Percentiles rank a stretch among this genome's conserved stretches.
Conservation (phyloP, 2,329 filamentous ascomycete species). For the Diaporthe ilicicola region DNA sequence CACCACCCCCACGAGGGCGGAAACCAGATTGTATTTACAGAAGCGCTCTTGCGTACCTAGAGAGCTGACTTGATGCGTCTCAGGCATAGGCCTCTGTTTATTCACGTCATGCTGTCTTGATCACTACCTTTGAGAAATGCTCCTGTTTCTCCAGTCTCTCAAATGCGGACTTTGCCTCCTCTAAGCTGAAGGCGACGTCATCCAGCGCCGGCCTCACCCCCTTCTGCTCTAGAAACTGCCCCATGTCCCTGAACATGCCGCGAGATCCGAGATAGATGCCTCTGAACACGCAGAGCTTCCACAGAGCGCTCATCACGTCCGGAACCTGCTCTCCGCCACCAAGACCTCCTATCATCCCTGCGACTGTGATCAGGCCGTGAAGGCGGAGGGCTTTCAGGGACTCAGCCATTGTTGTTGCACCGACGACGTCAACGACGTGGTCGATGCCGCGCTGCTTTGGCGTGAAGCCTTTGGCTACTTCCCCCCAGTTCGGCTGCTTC, state of each 20-base stretch:
- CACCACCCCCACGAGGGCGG: too few species aligned
- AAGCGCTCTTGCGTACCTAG: too few species aligned
- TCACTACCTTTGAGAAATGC: conserved; percentile 48
- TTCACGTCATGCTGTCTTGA: conserved; percentile 38
- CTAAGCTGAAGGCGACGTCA: conserved; percentile 42
- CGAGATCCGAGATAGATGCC: conserved; percentile 42
- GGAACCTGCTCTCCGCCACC: conserved; percentile 39
- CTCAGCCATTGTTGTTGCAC: conserved; percentile 66
- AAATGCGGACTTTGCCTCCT: conserved; percentile 45
- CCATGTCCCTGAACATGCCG: conserved; percentile 41
- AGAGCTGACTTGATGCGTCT: too few species aligned
- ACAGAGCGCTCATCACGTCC: conserved; percentile 38
- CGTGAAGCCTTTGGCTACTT: conserved; percentile 59
- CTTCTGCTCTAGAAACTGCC: conserved; percentile 44
- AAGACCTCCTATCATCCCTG: conserved; percentile 42
- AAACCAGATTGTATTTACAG: too few species aligned
- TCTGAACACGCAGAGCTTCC: conserved; percentile 41
- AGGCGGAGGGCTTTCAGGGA: conserved; percentile 57
- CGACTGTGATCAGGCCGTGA: conserved; percentile 45
- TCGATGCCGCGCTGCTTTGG: conserved; percentile 62
- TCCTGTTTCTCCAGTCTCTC: conserved; percentile 42
- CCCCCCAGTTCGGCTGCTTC: conserved; percentile 64
- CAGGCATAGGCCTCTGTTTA: conserved; percentile 16
- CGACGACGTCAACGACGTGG: conserved; percentile 72
- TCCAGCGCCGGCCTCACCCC: conserved; percentile 44